Evolutionary conservation across 2,329 filamentous ascomycete genomes (phyloP).

Genomic region (Myriangium duriaei): DNA sequence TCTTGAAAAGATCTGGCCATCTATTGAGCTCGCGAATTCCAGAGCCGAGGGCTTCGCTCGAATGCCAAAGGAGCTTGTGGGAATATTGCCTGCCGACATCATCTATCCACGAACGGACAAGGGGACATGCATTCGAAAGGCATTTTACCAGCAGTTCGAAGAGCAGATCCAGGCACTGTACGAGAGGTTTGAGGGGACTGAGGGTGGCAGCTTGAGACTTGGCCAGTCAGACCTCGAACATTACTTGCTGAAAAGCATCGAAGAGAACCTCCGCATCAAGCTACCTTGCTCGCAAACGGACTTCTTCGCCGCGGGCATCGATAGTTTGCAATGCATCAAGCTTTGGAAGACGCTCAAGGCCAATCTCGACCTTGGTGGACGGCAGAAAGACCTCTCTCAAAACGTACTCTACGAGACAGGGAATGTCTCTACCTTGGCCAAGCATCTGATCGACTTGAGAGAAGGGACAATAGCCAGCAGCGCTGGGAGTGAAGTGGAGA

Average conservation of each 20-base stretch:
- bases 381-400: constrained; percentile 30
- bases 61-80: constrained; percentile 41
- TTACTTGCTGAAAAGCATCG: constrained; percentile 22
- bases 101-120: constrained; percentile 44
- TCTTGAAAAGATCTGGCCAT: constrained; percentile 37
- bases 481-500: constrained; percentile 28
- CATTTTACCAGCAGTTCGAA: constrained; percentile 38
- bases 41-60: constrained; percentile 40
- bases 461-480: constrained; percentile 23
- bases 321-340: constrained; percentile 46
- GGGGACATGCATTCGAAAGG: constrained; percentile 42
- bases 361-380: constrained; percentile 36
- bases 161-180: constrained; percentile 38
- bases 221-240: constrained; percentile 22
- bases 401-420: constrained; percentile 50
- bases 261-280: constrained; percentile 16
- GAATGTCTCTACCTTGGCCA: constrained; percentile 35
- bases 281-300: constrained; percentile 29
- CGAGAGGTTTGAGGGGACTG: constrained; percentile 16
- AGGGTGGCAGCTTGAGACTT: constrained; percentile 15
- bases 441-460: constrained; percentile 32
- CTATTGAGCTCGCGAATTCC: constrained; percentile 39
- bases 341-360: constrained; percentile 42
- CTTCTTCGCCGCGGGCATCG: constrained; percentile 46
- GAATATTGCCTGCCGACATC: constrained; percentile 33